Base-by-base conservation (phyloP, 1,284 basidiomycete species). In the Abortiporus biennis region DNA sequence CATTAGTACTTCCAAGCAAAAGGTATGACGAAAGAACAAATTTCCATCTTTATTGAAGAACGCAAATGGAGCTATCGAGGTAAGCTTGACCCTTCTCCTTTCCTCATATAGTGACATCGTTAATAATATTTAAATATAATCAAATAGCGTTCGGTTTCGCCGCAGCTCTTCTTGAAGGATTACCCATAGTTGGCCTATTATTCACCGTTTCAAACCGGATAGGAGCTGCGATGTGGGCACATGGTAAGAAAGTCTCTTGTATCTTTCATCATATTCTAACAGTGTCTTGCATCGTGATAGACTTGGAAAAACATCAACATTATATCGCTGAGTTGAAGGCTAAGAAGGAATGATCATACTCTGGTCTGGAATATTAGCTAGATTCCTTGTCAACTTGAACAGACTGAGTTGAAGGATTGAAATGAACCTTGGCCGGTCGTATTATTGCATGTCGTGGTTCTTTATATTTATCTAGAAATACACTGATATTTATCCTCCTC, bases 201-300 rank as follows among this genome's bases (percentile, higher is more conserved):
- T 90, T 93, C 57, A 84, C 81, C 0, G 69, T 94, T 22, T 91
- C 89, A 0, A 93, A 93, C 58, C 72, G 87, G 9, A 76, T 93
- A 21, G 91, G 91, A 2, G 87, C 88, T 1, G 89, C 88, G 1
- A 93, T 94, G 91, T 92, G 89, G 88, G 85, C 85, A 5, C 78
- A 85, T 52, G 87, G 85, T 86, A 52, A 17, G 74, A 64, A 8
- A 29, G 27, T 13, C 23, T 25, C 34, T 20, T 16, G 1, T 24
- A 2, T 4, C 25, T 13, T 3, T 42, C 5, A 3, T 39, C 20
- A 15, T 21, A 27, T 40, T 22, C 3, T 16, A 21, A 23, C 31
- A 19, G 12, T 22, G 25, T 16, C 1, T 3, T 24, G 36, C 17
- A 27, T 45, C 30, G 32, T 16, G n/a, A 3, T 22, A 84, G 81